Percentiles rank a stretch among this genome's conserved stretches.
These are phyloP conservation scores for Boletellus emodensis DNA, from an alignment of 768 basidiomycete species.

Conservation along the genomic window DNA sequence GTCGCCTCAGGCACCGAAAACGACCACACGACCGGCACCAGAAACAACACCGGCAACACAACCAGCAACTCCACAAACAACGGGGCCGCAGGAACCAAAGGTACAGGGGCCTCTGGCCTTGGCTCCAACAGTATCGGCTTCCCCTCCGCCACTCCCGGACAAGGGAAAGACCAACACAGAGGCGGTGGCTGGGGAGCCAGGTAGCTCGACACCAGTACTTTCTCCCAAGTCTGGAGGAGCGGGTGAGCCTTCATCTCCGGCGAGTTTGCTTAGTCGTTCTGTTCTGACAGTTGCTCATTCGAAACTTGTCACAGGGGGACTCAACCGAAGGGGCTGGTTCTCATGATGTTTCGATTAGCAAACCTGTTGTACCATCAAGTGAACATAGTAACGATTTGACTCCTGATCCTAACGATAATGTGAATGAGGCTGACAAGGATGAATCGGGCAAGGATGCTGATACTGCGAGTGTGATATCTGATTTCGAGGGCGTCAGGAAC, in stretches of 20 bases:
- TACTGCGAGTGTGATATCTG: conserved; percentile 13
- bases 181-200: neutral
- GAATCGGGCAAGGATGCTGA: conserved; percentile 26
- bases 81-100: neutral
- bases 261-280: conserved; percentile 18
- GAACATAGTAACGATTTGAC: conserved; percentile 24
- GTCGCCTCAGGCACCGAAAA: conserved; percentile 4
- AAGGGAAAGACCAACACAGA: conserved; percentile 11
- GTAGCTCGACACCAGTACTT: neutral
- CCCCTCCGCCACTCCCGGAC: conserved; percentile 2
- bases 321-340: neutral
- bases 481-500: conserved; percentile 13
- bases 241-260: conserved; percentile 34
- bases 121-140: neutral
- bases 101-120: neutral
- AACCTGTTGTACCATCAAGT: conserved; percentile 27
- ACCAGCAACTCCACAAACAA: neutral
- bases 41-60: neutral
- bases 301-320: conserved; percentile 17
- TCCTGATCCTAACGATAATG: conserved; percentile 18
- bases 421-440: conserved; percentile 26
- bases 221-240: conserved; percentile 11
- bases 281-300: conserved; percentile 32
- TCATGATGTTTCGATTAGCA: conserved; percentile 14
- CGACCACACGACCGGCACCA: neutral